These are phyloP conservation scores for Ceratobasidium theobromae DNA, from an alignment of 1,284 basidiomycete species.

Conservation along the genomic window DNA sequence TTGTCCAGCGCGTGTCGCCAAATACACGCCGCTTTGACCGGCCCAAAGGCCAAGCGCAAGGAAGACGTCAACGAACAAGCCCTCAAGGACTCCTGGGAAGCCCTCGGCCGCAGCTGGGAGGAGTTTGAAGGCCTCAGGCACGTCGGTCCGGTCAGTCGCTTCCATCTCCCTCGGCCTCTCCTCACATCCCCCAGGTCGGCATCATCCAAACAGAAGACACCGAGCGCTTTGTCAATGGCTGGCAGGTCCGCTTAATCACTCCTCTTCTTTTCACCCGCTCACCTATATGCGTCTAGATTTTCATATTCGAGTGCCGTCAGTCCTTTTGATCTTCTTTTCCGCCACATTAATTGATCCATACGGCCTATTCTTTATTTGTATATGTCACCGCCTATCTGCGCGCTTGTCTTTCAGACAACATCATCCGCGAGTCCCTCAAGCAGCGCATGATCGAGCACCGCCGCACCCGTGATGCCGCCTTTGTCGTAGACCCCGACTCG, in stretches of 20 bases:
- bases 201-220: constrained; percentile 58
- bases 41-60: constrained; percentile 63
- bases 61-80: constrained; percentile 61
- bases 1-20: constrained; percentile 71
- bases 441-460: constrained; percentile 24
- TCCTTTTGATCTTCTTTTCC: constrained; percentile 48
- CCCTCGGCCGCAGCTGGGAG: constrained; percentile 77
- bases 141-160: constrained; percentile 40
- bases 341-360: background rate
- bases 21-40: constrained; percentile 73
- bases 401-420: constrained; percentile 29
- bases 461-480: constrained; percentile 38
- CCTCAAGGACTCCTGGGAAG: constrained; percentile 74
- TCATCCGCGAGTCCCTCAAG: constrained; percentile 32
- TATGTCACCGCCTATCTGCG: background rate
- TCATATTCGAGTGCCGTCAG: constrained; percentile 78
- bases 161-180: constrained; percentile 4
- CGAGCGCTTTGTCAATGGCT: constrained; percentile 64
- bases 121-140: constrained; percentile 68
- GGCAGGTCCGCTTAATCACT: constrained; percentile 55
- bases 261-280: background rate
- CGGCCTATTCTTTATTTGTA: background rate
- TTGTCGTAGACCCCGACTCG: constrained; percentile 37
- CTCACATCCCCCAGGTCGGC: constrained; percentile 33
- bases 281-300: constrained; percentile 51